These are phyloP conservation scores for Sphagnum magellanicum DNA, from an alignment of 228 moss, liverwort and hornwort genomes.

Conservation along the genomic window DNA sequence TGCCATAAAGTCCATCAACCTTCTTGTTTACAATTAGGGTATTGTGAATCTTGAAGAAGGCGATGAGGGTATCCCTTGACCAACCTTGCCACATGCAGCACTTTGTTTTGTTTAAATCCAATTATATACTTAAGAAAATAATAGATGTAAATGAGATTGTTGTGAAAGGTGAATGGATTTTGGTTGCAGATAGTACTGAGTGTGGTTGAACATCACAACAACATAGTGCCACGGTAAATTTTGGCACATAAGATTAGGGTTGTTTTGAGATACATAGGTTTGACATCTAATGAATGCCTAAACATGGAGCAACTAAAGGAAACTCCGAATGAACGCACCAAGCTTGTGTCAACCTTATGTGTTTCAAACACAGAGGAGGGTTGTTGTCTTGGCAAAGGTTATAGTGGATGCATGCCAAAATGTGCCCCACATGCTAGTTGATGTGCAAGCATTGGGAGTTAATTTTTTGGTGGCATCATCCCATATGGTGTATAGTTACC, in stretches of 20 bases:
- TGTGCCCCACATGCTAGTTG: constrained; percentile 88
- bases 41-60: constrained; percentile 62
- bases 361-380: constrained; percentile 71
- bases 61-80: constrained; percentile 51
- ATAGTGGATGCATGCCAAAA: constrained; percentile 93
- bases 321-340: constrained; percentile 50
- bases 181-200: constrained; percentile 54
- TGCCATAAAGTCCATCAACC: constrained; percentile 90
- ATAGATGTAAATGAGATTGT: neutral
- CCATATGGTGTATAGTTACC: constrained; percentile 57
- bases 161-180: neutral
- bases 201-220: constrained; percentile 91
- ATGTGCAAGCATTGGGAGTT: constrained; percentile 83
- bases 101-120: too few species aligned
- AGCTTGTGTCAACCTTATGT: constrained; percentile 61
- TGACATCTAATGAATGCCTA: constrained; percentile 65
- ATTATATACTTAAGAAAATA: neutral
- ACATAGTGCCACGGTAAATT: constrained; percentile 82
- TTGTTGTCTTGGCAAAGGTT: constrained; percentile 43
- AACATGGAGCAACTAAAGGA: constrained; percentile 53
- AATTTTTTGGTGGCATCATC: constrained; percentile 93
- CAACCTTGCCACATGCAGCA: neutral
- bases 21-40: constrained; percentile 81
- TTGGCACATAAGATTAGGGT: constrained; percentile 56
- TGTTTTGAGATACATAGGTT: constrained; percentile 62